Conservation (phyloP, 257 asterid genomes). For the Nicotiana undulata region DNA sequence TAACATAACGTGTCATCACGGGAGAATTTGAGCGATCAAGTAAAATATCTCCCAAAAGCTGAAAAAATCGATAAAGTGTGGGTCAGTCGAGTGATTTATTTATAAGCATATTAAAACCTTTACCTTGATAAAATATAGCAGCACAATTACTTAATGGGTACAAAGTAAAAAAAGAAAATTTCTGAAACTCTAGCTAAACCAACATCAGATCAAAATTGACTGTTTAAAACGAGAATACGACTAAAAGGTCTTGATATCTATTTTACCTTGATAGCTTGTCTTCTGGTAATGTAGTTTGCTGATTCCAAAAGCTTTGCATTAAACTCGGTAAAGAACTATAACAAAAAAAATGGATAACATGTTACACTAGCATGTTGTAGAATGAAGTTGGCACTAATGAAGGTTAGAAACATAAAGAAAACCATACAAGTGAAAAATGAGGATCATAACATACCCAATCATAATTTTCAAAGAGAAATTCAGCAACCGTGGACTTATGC, state of each 20-base stretch:
- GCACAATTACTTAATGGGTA: not conserved
- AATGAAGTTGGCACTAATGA: not conserved
- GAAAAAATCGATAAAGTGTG: slow-evolving; percentile 3
- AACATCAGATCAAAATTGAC: not conserved
- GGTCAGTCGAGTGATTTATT: not conserved
- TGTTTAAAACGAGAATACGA: not conserved
- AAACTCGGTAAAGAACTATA: slow-evolving; percentile 75
- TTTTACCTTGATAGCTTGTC: slow-evolving; percentile 78
- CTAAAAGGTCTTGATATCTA: not conserved
- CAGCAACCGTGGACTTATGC: slow-evolving; percentile 88
- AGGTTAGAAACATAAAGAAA: not conserved
- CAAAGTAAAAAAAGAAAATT: not conserved
- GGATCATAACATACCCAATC: slow-evolving; percentile 48
- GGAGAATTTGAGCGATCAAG: slow-evolving; percentile 77
- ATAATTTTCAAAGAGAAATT: slow-evolving; percentile 56
- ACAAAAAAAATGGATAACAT: not conserved
- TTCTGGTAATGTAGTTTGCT: slow-evolving; percentile 74
- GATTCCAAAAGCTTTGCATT: slow-evolving; percentile 82
- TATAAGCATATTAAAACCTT: not conserved
- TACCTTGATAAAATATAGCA: not conserved
- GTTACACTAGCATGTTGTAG: not conserved
- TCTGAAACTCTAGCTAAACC: not conserved
- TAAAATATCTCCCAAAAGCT: slow-evolving; percentile 90
- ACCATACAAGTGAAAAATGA: not conserved
- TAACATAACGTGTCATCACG: slow-evolving; percentile 78